phyloP scores from a whole-genome alignment of 2,329 filamentous ascomycete species.

The Fusarium sublunatum region DNA sequence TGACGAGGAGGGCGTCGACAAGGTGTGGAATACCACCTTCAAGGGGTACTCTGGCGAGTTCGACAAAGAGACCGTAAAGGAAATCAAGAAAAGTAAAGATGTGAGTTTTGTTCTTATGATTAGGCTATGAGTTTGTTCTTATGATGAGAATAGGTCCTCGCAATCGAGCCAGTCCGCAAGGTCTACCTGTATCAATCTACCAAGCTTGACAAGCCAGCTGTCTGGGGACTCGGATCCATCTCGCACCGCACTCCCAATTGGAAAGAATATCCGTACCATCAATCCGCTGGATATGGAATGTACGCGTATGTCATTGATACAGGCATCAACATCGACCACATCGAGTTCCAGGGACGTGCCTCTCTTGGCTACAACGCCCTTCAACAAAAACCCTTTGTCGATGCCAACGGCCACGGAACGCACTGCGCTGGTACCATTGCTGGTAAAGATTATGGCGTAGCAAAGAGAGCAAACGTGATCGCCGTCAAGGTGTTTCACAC shows the following conservation, averaged over 20 bases:
- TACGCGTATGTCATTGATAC: slow-evolving; percentile 68
- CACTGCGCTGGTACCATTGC: slow-evolving; percentile 60
- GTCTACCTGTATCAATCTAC: slow-evolving; percentile 45
- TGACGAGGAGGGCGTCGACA: slow-evolving; percentile 48
- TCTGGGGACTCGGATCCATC: slow-evolving; percentile 60
- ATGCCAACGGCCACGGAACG: slow-evolving; percentile 60
- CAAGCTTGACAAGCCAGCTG: slow-evolving; percentile 50
- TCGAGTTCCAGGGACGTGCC: slow-evolving; percentile 58
- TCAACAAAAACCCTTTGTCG: slow-evolving; percentile 48
- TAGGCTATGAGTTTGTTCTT: neutral
- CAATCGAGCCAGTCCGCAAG: slow-evolving; percentile 49
- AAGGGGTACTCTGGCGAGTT: slow-evolving; percentile 59
- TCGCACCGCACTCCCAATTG: slow-evolving; percentile 54
- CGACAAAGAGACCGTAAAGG: slow-evolving; percentile 54
- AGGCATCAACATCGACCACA: slow-evolving; percentile 61
- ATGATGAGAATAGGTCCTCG: slow-evolving; percentile 45
- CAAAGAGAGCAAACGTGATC: slow-evolving; percentile 57
- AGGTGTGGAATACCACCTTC: slow-evolving; percentile 49
- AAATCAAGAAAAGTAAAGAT: slow-evolving; percentile 54
- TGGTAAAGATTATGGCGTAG: slow-evolving; percentile 58
- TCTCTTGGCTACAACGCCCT: slow-evolving; percentile 52
- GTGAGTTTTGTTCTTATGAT: slow-evolving; percentile 45
- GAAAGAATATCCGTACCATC: slow-evolving; percentile 56
- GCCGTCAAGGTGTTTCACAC: slow-evolving; percentile 59
- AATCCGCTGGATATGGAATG: slow-evolving; percentile 53